phyloP scores from a whole-genome alignment of 768 basidiomycete genomes.

The Lactarius trivialis region DNA sequence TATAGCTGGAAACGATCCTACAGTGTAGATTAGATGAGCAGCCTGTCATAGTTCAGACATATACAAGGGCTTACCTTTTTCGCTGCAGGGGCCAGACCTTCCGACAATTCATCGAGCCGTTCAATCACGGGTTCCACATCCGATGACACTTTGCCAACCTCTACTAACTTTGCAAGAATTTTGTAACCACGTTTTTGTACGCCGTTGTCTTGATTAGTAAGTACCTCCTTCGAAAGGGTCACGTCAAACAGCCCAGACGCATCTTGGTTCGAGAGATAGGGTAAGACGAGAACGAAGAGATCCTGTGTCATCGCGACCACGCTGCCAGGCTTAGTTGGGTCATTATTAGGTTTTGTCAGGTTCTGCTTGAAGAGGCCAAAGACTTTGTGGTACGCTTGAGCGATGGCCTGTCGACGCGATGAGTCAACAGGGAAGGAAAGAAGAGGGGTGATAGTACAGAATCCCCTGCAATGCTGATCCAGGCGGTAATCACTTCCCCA shows the following conservation, averaged over 20 bases:
- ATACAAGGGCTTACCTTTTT: conserved; percentile 56
- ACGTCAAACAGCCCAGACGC: conserved; percentile 58
- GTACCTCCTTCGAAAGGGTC: conserved; percentile 60
- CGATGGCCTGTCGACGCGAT: conserved; percentile 47
- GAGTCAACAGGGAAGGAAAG: not conserved
- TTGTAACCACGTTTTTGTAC: conserved; percentile 97
- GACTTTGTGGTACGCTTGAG: conserved; percentile 78
- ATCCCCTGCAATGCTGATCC: conserved; percentile 74
- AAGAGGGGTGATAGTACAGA: conserved; percentile 14
- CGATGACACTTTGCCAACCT: conserved; percentile 43
- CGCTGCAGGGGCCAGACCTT: conserved; percentile 70
- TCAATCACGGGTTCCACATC: conserved; percentile 56
- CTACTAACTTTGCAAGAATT: conserved; percentile 68
- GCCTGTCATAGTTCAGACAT: not conserved
- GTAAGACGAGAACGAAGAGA: conserved; percentile 77
- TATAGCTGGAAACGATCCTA: conserved; percentile 83
- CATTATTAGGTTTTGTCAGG: conserved; percentile 37
- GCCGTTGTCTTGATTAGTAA: conserved; percentile 74
- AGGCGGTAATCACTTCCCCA: conserved; percentile 83
- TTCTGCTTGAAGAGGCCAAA: conserved; percentile 63
- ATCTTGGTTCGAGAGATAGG: conserved; percentile 59
- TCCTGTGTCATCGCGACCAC: conserved; percentile 69
- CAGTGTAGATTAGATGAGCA: not conserved
- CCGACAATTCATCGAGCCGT: conserved; percentile 56
- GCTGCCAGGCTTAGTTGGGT: conserved; percentile 35